Base-by-base conservation (phyloP, 352 stramenopile species). In the Phytophthora lateralis region DNA sequence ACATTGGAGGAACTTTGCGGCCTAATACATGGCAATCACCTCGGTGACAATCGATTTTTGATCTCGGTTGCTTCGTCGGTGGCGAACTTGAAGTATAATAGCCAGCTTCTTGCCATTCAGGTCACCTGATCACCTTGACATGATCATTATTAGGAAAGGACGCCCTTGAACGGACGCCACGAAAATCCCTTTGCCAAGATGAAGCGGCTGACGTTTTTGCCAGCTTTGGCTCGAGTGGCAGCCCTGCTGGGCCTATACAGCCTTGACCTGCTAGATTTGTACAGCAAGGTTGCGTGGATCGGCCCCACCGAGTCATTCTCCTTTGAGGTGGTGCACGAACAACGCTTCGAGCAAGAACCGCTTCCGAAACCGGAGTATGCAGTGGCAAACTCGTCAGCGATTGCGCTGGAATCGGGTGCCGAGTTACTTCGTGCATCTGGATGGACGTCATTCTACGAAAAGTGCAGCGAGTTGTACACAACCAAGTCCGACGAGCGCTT, bases 231-330 rank as follows among this genome's bases (percentile, higher is more conserved):
- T 58, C 66, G 73, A 15, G 35, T 68, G 6, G 24, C 41, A 26
- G 51, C 53, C 45, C 41, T 79, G 30, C 32, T 71, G 6, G 37
- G 24, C 45, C 63, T 82, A 6, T 75, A 75, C 38, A 51, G 29
- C 9, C 63, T 82, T 12, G 73, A 79, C 43, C 4, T 79, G 14
- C 42, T 76, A 17, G 75, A 84, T 48, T 42, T 70, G 7, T 62
- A 70, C 41, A 52, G 54, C 34, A 84, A 84, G 30, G 37, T 76
- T 14, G 34, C 45, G 7, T 80, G 69, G 72, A 66, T 81, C 39
- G 69, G 72, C 4, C 54, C 67, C 14, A 50, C 42, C n/a, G 72
- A 80, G 6, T 75, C 72, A 4, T 84, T 70, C 44, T 63, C 70
- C 10, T 84, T 81, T 24, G 38, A 56, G 8, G 55, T 65, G 17